Evolutionary conservation across 164 flowering plant species (phyloP), one percentile per base, ranked within the genome.

Genomic region (Nymphaea colorata): DNA sequence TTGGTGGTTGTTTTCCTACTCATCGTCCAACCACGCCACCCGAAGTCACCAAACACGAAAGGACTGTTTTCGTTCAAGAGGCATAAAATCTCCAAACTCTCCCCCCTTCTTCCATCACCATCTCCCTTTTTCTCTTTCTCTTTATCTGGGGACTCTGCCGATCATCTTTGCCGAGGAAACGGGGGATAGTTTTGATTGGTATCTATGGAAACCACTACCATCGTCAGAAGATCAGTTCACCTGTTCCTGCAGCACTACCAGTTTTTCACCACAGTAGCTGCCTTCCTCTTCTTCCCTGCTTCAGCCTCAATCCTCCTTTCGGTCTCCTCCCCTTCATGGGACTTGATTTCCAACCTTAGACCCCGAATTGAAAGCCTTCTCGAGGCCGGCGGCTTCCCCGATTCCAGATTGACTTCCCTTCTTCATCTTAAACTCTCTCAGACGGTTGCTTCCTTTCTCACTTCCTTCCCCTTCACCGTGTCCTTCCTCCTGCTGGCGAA

Each of bases 401-500:
- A 79, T 0, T 82, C 90, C 0, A 76, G 76, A 7, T 75, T 90
- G 68, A 82, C 87, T 79, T 68, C 77, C 51, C 36, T 84, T 62
- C 82, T 87, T 74, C 77, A 64, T 69, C 76, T 80, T 55, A 93
- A 87, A 76, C 83, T 89, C 66, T 82, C 96, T 16, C 91, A 90
- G 75, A 81, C 96, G 41, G 70, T 90, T 59, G 70, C 80, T 53
- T 73, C 87, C 12, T 81, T 84, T 8, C 43, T 85, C 62, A 68
- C 85, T 69, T 71, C 86, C 4, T 69, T 89, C 8, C 97, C 98
- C n/a, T 86, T 86, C 70, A 68, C 85, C 68, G 72, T 90, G 36
- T 72, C 96, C 45, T 90, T 84, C 76, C 81, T 90, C 65, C 85
- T 93, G 59, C 0, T 89, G 1, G 79, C 91, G 4, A 93, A 90